A percentile compares a stretch with the other conserved stretches of the same genome.
Conservation (phyloP, 1,139 yeast genomes). For the Candida sp. region DNA sequence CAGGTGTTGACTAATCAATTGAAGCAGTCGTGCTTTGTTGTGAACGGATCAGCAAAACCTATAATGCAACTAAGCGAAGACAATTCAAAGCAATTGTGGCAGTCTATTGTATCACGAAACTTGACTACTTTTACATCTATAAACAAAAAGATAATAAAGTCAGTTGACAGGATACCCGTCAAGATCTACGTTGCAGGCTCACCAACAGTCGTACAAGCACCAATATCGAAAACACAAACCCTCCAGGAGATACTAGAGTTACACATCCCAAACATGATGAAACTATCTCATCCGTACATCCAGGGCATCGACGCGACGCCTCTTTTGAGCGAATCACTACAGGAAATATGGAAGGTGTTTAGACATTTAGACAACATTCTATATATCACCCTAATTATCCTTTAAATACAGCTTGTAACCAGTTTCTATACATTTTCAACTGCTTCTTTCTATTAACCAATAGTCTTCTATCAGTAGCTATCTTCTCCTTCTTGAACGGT, state of each 20-base stretch:
- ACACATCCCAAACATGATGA: slow-evolving; percentile 48
- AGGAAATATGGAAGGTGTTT: slow-evolving; percentile 57
- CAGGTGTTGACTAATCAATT: slow-evolving; percentile 73
- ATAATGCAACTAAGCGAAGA: slow-evolving; percentile 74
- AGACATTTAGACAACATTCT: slow-evolving; percentile 78
- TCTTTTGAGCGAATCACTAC: slow-evolving; percentile 42
- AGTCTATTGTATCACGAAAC: slow-evolving; percentile 45
- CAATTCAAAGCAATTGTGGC: slow-evolving; percentile 62
- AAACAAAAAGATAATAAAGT: slow-evolving; percentile 33
- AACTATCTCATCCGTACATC: slow-evolving; percentile 52
- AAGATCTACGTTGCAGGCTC: slow-evolving; percentile 59
- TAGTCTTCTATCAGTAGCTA: slow-evolving; percentile 90
- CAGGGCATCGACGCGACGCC: slow-evolving; percentile 68
- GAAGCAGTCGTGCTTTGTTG: slow-evolving; percentile 77
- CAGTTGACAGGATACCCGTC: slow-evolving; percentile 56
- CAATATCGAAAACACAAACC: slow-evolving; percentile 39
- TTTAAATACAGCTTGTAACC: slow-evolving; percentile 93
- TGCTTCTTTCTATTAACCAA: slow-evolving; percentile 92
- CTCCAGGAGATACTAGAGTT: slow-evolving; percentile 45
- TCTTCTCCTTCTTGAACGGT: slow-evolving; percentile 67
- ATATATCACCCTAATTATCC: slow-evolving; percentile 48
- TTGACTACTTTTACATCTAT: slow-evolving; percentile 24
- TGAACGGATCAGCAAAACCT: slow-evolving; percentile 74
- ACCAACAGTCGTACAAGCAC: slow-evolving; percentile 49
- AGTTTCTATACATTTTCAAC: slow-evolving; percentile 93